These are phyloP conservation scores for Phallus indusiatus DNA, from an alignment of 768 basidiomycete genomes.

Conservation along the genomic window DNA sequence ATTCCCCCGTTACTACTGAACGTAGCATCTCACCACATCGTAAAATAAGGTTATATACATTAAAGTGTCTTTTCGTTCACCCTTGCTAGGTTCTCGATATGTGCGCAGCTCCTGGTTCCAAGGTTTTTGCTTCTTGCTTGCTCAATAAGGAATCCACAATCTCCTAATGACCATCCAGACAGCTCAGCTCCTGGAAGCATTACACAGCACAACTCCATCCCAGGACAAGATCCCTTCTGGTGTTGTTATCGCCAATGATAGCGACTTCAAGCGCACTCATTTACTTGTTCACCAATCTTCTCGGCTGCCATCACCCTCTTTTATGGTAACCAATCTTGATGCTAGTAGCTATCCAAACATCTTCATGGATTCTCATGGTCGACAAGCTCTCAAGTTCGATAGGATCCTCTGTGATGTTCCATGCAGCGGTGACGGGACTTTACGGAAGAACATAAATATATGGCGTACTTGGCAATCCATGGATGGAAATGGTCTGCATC, in stretches of 20 bases:
- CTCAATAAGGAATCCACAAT: neutral
- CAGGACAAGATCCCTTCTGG: constrained; percentile 69
- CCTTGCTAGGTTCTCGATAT: constrained; percentile 76
- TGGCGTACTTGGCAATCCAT: constrained; percentile 88
- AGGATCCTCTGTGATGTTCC: constrained; percentile 95
- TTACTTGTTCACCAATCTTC: constrained; percentile 97
- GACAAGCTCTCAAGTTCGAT: constrained; percentile 67
- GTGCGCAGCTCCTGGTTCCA: constrained; percentile 98
- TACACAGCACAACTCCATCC: constrained; percentile 52
- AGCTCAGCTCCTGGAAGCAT: constrained; percentile 89
- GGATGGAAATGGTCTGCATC: constrained; percentile 87
- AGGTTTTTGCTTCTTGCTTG: constrained; percentile 37
- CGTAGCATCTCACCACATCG: constrained; percentile 85
- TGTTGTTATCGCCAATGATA: constrained; percentile 90
- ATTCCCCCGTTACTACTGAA: constrained; percentile 93
- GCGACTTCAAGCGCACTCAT: constrained; percentile 88
- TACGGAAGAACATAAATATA: constrained; percentile 90
- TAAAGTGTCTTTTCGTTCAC: neutral
- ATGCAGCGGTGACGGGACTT: constrained; percentile 93
- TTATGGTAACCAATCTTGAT: constrained; percentile 95
- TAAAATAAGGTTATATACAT: constrained; percentile 21
- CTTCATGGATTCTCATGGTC: constrained; percentile 14
- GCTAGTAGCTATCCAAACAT: constrained; percentile 78
- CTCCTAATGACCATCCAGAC: constrained; percentile 41
- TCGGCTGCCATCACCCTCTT: constrained; percentile 79